Evolutionary conservation across 805 yeast species (phyloP), one percentile per base, ranked within the genome.

Genomic region (Kluyveromyces starmeri): DNA sequence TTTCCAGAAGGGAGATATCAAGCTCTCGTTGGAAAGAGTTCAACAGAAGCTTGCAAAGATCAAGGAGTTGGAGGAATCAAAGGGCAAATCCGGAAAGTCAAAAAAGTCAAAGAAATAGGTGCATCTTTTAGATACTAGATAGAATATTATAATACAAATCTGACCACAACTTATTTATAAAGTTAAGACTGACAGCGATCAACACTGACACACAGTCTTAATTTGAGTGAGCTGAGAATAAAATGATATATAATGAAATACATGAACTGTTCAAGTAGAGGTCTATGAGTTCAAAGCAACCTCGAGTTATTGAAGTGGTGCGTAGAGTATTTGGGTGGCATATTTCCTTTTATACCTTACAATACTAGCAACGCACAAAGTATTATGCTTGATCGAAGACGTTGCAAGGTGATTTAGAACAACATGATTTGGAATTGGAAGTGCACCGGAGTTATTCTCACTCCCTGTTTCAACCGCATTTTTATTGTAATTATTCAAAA

Each of bases 341-440:
- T 86, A 88, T 61, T 81, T 85, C 40, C 88, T 70, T 55, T 82
- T 78, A 62, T 88, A 88, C 53, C 96, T 70, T 22, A 84, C 88
- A 14, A 88, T 84, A 26, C 86, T 76, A 3, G 96, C 96, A 30
- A 88, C 96, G 6, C 96, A 94, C 38, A 88, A 66, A 0, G 95
- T 89, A 56, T 85, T 86, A 53, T 88, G 95, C 53, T 88, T 85
- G 50, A 88, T 88, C 44, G 92, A 79, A 8, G 96, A 85, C 6
- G 96, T 88, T n/a, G 96, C 95, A 58, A 88, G 65, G 58, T 88
- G 97, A 54, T 88, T 88, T 48, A 88, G 65, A 16, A 88, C 94
- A 37, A 88, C 97, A 55, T 88, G 96, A 53, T 88, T 85, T 10
- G 97, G 97, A 37, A 86, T 85, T 7, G 94, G 92, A 46, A 86